Evolutionary conservation across 108 stramenopile species (phyloP).

Genomic region (Cyclotella baltica): DNA sequence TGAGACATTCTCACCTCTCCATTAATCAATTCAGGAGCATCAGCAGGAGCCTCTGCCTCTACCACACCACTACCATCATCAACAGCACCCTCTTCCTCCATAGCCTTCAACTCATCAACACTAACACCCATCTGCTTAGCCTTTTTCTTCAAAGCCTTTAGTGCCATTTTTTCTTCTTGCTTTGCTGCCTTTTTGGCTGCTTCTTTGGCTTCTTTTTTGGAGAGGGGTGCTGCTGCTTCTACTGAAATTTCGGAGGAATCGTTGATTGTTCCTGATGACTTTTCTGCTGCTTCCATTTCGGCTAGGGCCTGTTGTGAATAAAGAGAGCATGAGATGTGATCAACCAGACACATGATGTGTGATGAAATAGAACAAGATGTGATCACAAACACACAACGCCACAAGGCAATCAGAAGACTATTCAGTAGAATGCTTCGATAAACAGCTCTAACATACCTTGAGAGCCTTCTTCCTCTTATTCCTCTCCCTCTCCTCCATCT

Average conservation of each 20-base stretch:
- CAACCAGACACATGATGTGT: not conserved
- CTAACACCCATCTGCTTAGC: slow-evolving; percentile 45
- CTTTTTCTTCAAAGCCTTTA: slow-evolving; percentile 40
- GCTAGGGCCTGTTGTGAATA: slow-evolving; percentile 38
- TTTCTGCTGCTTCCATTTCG: slow-evolving; percentile 53
- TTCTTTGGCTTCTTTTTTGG: slow-evolving; percentile 58
- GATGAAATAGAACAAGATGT: not conserved
- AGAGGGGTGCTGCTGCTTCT: slow-evolving; percentile 16
- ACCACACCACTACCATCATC: slow-evolving; percentile 24
- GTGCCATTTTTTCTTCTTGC: slow-evolving; percentile 48
- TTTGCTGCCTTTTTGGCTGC: slow-evolving; percentile 51
- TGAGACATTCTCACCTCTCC: slow-evolving; percentile 6
- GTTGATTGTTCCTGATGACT: slow-evolving; percentile 22
- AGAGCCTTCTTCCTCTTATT: slow-evolving; percentile 54
- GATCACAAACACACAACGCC: not conserved
- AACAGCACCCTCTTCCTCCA: slow-evolving; percentile 32
- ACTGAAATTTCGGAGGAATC: not conserved
- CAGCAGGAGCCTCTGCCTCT: not conserved
- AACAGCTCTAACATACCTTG: slow-evolving; percentile 27
- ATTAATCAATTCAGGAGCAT: not conserved
- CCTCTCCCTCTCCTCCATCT: slow-evolving; percentile 51
- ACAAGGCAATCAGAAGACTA: not conserved
- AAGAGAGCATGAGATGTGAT: not conserved
- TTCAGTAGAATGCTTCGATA: too few species aligned
- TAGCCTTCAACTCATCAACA: slow-evolving; percentile 39